Evolutionary conservation across 2,329 filamentous ascomycete species (phyloP).

Genomic region (Clonostachys rosea): DNA sequence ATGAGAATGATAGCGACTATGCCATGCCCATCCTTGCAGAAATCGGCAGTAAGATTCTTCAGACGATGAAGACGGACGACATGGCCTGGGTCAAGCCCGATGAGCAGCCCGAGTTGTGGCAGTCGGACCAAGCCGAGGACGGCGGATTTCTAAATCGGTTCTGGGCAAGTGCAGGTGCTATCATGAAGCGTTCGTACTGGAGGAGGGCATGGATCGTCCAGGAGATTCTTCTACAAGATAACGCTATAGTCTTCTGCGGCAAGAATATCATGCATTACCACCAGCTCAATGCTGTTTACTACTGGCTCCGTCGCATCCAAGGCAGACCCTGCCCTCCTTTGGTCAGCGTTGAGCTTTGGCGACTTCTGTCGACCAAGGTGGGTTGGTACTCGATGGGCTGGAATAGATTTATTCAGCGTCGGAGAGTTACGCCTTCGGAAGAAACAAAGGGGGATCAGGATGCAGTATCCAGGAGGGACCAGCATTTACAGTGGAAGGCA

Average conservation of each 20-base stretch:
- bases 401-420: background rate
- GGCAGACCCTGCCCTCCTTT: background rate
- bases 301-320: background rate
- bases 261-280: background rate
- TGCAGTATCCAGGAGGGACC: background rate
- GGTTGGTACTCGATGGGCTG: background rate
- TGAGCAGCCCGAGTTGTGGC: background rate
- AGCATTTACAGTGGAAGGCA: background rate
- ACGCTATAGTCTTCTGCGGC: background rate
- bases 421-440: background rate
- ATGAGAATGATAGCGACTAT: background rate
- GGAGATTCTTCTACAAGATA: background rate
- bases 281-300: background rate
- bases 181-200: background rate
- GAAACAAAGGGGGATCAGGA: background rate
- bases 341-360: background rate
- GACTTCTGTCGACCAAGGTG: background rate
- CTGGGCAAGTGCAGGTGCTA: background rate
- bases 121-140: background rate
- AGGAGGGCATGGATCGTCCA: background rate
- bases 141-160: background rate
- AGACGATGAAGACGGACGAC: background rate
- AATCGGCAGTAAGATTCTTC: background rate
- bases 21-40: background rate
- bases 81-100: background rate